Evolutionary conservation across 164 flowering plant species (phyloP).

Genomic region (Platanus orientalis): DNA sequence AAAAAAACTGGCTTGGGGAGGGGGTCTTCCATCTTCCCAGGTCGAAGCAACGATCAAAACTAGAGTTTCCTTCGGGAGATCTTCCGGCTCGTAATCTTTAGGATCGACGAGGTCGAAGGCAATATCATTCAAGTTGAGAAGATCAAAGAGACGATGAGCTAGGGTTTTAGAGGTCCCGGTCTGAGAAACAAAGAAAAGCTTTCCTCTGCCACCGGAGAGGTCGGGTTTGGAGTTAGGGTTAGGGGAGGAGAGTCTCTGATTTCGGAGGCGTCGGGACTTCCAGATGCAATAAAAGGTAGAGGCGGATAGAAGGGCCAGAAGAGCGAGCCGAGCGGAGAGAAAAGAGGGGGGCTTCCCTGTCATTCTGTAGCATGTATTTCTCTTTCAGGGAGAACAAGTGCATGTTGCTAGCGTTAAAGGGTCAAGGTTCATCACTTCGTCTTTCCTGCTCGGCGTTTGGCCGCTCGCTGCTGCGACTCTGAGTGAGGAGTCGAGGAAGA

Average conservation of each 20-base stretch:
- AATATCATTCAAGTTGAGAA: slow-evolving; percentile 32
- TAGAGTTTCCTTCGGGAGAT: slow-evolving; percentile 62
- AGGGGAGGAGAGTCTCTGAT: slow-evolving; percentile 21
- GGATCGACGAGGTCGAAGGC: slow-evolving; percentile 63
- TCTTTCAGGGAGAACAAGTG: too few species aligned
- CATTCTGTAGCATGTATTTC: too few species aligned
- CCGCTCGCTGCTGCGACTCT: too few species aligned
- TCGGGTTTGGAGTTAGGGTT: slow-evolving; percentile 20
- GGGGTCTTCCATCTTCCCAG: slow-evolving; percentile 87
- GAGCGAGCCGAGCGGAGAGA: slow-evolving; percentile 35
- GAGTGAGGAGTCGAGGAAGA: too few species aligned
- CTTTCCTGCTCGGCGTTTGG: too few species aligned
- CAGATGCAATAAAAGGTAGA: slow-evolving; percentile 68
- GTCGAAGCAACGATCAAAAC: slow-evolving; percentile 77
- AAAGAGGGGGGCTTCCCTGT: slow-evolving; percentile 23
- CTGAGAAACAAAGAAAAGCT: slow-evolving; percentile 74
- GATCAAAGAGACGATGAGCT: slow-evolving; percentile 56
- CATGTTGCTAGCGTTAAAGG: too few species aligned
- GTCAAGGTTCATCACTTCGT: not conserved
- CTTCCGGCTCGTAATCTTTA: slow-evolving; percentile 86
- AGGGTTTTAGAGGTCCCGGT: slow-evolving; percentile 85
- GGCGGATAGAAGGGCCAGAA: slow-evolving; percentile 66
- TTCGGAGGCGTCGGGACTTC: slow-evolving; percentile 61
- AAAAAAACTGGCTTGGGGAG: slow-evolving; percentile 47
- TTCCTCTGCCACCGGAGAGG: slow-evolving; percentile 27